A percentile compares a stretch with the other conserved stretches of the same genome.
Conservation (phyloP, 2,329 filamentous ascomycete species). For the Aureobasidium sp. region DNA sequence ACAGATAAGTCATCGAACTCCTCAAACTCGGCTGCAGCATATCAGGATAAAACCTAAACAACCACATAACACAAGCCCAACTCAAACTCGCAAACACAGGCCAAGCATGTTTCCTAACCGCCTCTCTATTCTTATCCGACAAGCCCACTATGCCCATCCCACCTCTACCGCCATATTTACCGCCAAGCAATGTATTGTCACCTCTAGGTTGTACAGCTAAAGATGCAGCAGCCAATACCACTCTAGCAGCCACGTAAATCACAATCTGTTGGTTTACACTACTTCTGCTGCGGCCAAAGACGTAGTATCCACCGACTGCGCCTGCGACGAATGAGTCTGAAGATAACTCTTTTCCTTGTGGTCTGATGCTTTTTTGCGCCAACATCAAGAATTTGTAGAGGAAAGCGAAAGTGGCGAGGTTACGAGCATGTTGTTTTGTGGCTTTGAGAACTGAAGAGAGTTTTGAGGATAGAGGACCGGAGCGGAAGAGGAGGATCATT, state of each 20-base stretch:
- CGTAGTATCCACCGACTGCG: slow-evolving; percentile 88
- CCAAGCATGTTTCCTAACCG: slow-evolving; percentile 76
- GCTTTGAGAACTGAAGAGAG: slow-evolving; percentile 80
- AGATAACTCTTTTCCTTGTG: slow-evolving; percentile 65
- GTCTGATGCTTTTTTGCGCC: slow-evolving; percentile 61
- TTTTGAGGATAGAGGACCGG: slow-evolving; percentile 84
- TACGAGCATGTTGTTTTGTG: slow-evolving; percentile 89
- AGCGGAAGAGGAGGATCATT: slow-evolving; percentile 98
- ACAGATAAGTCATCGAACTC: slow-evolving; percentile 99
- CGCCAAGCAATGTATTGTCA: slow-evolving; percentile 40
- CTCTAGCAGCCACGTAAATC: slow-evolving; percentile 96
- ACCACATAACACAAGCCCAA: slow-evolving; percentile 96
- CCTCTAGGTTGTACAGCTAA: slow-evolving; percentile 74
- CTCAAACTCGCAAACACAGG: slow-evolving; percentile 90
- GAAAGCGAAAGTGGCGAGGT: slow-evolving; percentile 90
- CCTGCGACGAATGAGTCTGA: slow-evolving; percentile 91
- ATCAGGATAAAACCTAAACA: slow-evolving; percentile 93
- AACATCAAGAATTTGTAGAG: slow-evolving; percentile 91
- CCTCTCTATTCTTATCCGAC: slow-evolving; percentile 41
- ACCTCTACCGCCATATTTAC: slow-evolving; percentile 41
- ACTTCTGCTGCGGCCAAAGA: slow-evolving; percentile 85
- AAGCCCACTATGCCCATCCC: slow-evolving; percentile 47
- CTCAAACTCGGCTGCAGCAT: slow-evolving; percentile 91
- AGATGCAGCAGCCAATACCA: slow-evolving; percentile 85
- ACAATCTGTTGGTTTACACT: slow-evolving; percentile 97